Evolutionary conservation across 345 rosid genomes (phyloP), one percentile per base, ranked within the genome.

Genomic region (Salix purpurea): DNA sequence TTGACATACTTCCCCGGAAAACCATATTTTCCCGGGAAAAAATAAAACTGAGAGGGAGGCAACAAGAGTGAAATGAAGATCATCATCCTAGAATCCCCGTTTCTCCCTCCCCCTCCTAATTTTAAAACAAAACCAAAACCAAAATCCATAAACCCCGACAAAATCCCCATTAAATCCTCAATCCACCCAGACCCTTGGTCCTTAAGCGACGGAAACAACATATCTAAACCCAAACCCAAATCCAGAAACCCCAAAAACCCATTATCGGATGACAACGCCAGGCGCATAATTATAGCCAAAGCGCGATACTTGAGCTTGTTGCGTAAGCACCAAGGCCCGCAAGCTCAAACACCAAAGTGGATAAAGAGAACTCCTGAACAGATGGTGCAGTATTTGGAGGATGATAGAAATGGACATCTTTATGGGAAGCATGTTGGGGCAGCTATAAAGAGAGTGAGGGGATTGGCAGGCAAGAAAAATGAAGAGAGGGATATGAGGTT

Each of bases 351-450:
- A 1, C 97, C 97, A 32, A 88, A 83, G 69, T 94, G 98, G 97
- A 90, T 90, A 18, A 92, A 89, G 83, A 85, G 97, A 24, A 86
- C 97, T 7, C 97, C 97, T 23, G 91, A 91, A 82, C 97, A 94
- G 87, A 94, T 94, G 98, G 90, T 94, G 72, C 84, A 75, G 88
- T 94, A 89, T 75, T 75, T 92, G 85, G 78, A 88, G 67, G 97
- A 94, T 78, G 93, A 94, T 74, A 82, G 86, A 76, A 85, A 91
- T 7, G 97, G 97, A 15, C 89, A 89, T 26, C 73, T 94, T 80
- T 89, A 94, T 62, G 97, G 97, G 36, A 89, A 86, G 81, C 97
- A 92, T 67, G 98, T 94, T 34, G 84, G 88, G 73, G 97, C 98
- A 3, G 98, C 97, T 40, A 86, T 91, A 19, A 91, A 89, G 86